Evolutionary conservation across 2,329 filamentous ascomycete genomes (phyloP).

Genomic region (Curvularia verruculosa): DNA sequence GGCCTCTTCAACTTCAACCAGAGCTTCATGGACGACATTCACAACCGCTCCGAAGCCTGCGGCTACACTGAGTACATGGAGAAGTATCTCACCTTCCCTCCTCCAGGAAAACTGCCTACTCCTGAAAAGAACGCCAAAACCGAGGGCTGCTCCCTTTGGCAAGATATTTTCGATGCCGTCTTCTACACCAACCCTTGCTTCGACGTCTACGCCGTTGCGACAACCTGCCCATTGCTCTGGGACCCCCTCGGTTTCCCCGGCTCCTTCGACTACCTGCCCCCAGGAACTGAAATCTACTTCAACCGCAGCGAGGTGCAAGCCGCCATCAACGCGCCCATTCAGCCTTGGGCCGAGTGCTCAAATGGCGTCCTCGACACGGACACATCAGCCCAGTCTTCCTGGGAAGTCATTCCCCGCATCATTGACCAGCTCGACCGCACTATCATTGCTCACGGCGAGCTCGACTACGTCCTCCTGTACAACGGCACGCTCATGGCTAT

Average conservation of each 20-base stretch:
- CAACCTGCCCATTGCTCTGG: slow-evolving; percentile 72
- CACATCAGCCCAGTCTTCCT: slow-evolving; percentile 60
- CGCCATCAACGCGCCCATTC: slow-evolving; percentile 68
- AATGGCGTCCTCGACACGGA: slow-evolving; percentile 58
- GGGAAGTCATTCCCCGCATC: slow-evolving; percentile 68
- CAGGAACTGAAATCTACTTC: slow-evolving; percentile 70
- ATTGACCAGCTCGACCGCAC: slow-evolving; percentile 75
- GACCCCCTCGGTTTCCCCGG: slow-evolving; percentile 73
- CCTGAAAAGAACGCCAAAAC: slow-evolving; percentile 53
- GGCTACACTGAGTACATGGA: slow-evolving; percentile 67
- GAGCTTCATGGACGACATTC: slow-evolving; percentile 60
- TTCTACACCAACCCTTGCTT: slow-evolving; percentile 75
- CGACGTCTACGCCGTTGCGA: slow-evolving; percentile 74
- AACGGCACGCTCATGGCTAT: slow-evolving; percentile 75
- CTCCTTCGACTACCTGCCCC: slow-evolving; percentile 67
- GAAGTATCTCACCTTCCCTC: slow-evolving; percentile 71
- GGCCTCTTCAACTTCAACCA: slow-evolving; percentile 69
- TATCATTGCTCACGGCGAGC: slow-evolving; percentile 73
- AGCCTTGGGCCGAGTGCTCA: slow-evolving; percentile 65
- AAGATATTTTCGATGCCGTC: slow-evolving; percentile 62
- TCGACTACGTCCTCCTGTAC: slow-evolving; percentile 70
- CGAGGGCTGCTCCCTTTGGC: slow-evolving; percentile 65
- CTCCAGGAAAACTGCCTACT: slow-evolving; percentile 63
- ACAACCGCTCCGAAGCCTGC: slow-evolving; percentile 61
- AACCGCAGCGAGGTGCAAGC: slow-evolving; percentile 72